These are phyloP conservation scores for Ceratobasidium sp. DNA, from an alignment of 1,284 basidiomycete genomes.

Conservation along the genomic window DNA sequence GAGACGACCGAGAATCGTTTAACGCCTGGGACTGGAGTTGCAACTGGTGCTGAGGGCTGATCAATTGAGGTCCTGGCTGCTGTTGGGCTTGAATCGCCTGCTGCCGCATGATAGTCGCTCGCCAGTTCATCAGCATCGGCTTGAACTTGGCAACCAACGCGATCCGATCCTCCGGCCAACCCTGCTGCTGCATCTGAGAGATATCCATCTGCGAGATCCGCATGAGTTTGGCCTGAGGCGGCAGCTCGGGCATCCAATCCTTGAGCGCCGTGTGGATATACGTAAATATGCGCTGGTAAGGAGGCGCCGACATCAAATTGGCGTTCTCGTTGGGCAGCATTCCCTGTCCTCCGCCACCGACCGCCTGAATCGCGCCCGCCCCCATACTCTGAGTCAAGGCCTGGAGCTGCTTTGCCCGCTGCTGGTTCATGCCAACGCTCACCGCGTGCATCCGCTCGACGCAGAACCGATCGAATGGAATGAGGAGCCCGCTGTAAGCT, in stretches of 20 bases:
- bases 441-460: slow-evolving; percentile 29
- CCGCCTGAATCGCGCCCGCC: background rate
- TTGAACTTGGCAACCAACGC: slow-evolving; percentile 5
- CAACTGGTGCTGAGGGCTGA: background rate
- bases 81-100: slow-evolving; percentile 6
- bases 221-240: slow-evolving; percentile 31
- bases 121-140: slow-evolving; percentile 18
- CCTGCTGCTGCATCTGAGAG: slow-evolving; percentile 23
- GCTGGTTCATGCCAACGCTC: slow-evolving; percentile 16
- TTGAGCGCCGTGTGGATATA: slow-evolving; percentile 30
- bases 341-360: slow-evolving; percentile 10
- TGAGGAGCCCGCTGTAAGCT: slow-evolving; percentile 29
- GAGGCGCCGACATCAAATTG: background rate
- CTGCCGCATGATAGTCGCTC: slow-evolving; percentile 11
- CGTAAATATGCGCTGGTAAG: slow-evolving; percentile 14
- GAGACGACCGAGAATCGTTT: slow-evolving; percentile 32
- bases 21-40: slow-evolving; percentile 4
- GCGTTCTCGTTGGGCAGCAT: slow-evolving; percentile 13
- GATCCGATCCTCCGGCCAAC: slow-evolving; percentile 33
- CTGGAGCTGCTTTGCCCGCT: slow-evolving; percentile 6
- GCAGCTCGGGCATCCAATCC: slow-evolving; percentile 41
- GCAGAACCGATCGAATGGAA: slow-evolving; percentile 35
- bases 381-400: background rate
- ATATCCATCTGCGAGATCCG: slow-evolving; percentile 34
- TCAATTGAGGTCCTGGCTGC: background rate